Evolutionary conservation across 306 rosid genomes (phyloP).

Genomic region (Boehmeria nivea): DNA sequence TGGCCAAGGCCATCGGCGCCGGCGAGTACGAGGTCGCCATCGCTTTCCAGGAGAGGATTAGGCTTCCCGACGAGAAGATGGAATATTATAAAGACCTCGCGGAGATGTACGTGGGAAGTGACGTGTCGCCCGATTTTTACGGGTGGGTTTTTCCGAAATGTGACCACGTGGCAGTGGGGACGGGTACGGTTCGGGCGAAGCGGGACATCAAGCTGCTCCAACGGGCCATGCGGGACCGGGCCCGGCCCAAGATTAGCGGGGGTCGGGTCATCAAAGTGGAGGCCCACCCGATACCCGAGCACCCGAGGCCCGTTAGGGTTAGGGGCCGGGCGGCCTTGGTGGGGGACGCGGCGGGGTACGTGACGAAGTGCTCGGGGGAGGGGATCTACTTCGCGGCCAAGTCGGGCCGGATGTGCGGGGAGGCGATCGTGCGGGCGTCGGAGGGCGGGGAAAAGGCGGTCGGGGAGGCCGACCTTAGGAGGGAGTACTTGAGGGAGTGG

Average conservation of each 20-base stretch:
- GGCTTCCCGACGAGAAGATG: constrained; percentile 74
- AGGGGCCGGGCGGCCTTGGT: constrained; percentile 79
- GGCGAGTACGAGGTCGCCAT: constrained; percentile 71
- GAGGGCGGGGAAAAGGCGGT: constrained; percentile 68
- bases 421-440: constrained; percentile 58
- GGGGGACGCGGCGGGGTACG: constrained; percentile 89
- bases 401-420: constrained; percentile 76
- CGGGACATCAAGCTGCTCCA: constrained; percentile 61
- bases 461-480: constrained; percentile 54
- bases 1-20: constrained; percentile 70
- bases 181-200: constrained; percentile 66
- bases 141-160: constrained; percentile 93
- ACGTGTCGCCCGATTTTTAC: constrained; percentile 93
- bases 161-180: constrained; percentile 97
- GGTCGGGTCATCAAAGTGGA: constrained; percentile 74
- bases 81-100: constrained; percentile 62
- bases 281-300: constrained; percentile 92
- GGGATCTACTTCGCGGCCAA: constrained; percentile 83
- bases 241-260: constrained; percentile 46
- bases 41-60: constrained; percentile 84
- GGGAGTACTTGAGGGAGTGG: constrained; percentile 80
- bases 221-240: constrained; percentile 59
- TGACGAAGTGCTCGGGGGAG: constrained; percentile 81
- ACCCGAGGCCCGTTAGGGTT: constrained; percentile 61
- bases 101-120: constrained; percentile 75